Evolutionary conservation across 495 filamentous ascomycete genomes (phyloP), one percentile per base, ranked within the genome.

Genomic region (Penicillium argentinense): DNA sequence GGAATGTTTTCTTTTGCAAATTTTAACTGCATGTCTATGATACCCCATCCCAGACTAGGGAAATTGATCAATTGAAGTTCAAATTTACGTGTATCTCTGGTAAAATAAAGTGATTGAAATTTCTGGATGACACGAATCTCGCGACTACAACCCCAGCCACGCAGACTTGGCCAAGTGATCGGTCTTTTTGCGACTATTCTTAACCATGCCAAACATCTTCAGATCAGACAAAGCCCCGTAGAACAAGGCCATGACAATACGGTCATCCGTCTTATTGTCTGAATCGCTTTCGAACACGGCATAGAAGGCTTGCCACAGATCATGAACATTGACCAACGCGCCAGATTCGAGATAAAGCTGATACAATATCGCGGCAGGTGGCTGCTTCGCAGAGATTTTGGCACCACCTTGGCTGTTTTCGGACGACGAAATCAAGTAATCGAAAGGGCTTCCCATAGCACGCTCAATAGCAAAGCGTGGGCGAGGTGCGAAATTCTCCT

Each of bases 261-360:
- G 72, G 37, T 69, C 58, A 51, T 77, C 61, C 27, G 75, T 70
- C 14, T 73, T 68, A 5, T 78, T 69, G 1, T 70, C 70, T 9
- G 80, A 72, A 4, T 85, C 85, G 7, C 80, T 81, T 24, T 84
- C 83, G 32, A 91, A 74, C 7, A 95, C 81, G 4, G 81, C 82
- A 48, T 82, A 78, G 62, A 95, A 97, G 1, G 93, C 89, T 17
- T 85, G 80, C 89, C 89, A 96, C 17, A 98, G 65, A 66, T 98
- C 93, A 32, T 83, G 83, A 5, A 88, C 82, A 61, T 98, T 98
- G 56, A 98, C 83, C 36, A 96, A 66, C 5, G 84, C 77, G 4
- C 92, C 92, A 1, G 91, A 87, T 68, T 97, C 92, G 13, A 91
- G 78, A 63, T 95, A 97, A 21, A 97, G 70, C 47, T 95, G 89